Base-by-base conservation (phyloP, 2,329 filamentous ascomycete genomes). In the Pleomassaria siparia region DNA sequence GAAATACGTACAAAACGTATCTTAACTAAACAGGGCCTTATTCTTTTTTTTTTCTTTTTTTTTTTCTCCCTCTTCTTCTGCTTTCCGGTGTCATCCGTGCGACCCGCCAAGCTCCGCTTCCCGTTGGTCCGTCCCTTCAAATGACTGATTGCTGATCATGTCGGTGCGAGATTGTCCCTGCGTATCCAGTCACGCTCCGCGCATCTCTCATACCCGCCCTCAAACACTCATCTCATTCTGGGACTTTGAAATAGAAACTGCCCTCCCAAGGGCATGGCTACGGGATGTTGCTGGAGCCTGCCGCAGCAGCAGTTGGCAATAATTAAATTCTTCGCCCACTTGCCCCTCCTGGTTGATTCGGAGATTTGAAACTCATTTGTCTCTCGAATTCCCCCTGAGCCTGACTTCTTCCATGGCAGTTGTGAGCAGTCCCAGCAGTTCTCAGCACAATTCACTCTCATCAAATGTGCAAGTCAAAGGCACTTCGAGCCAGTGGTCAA, bases 1-100 rank as follows among this genome's bases (percentile, higher is more conserved):
- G n/a, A n/a, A n/a, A n/a, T n/a, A n/a, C n/a, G n/a, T n/a, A n/a
- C n/a, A n/a, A n/a, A n/a, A n/a, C n/a, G n/a, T n/a, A n/a, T n/a
- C n/a, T n/a, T n/a, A n/a, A n/a, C n/a, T n/a, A n/a, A n/a, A n/a
- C n/a, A n/a, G n/a, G n/a, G n/a, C n/a, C n/a, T n/a, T n/a, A n/a
- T n/a, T n/a, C n/a, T n/a, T n/a, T n/a, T n/a, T n/a, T n/a, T n/a
- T n/a, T n/a, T n/a, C n/a, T n/a, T n/a, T n/a, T n/a, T n/a, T n/a
- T 51, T 33, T 55, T 62, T 56, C 55, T 52, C 55, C 53, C 43
- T 26, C 57, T 54, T 48, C 60, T 55, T 47, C 47, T 60, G 43
- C 53, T 47, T 51, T 55, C 57, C 59, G 61, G 50, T 59, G 58
- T 65, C 60, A 67, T 66, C 64, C 63, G 62, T 67, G 62, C 66